Base-by-base conservation (phyloP, 176 grass and related monocot genomes). In the Secale cereale region DNA sequence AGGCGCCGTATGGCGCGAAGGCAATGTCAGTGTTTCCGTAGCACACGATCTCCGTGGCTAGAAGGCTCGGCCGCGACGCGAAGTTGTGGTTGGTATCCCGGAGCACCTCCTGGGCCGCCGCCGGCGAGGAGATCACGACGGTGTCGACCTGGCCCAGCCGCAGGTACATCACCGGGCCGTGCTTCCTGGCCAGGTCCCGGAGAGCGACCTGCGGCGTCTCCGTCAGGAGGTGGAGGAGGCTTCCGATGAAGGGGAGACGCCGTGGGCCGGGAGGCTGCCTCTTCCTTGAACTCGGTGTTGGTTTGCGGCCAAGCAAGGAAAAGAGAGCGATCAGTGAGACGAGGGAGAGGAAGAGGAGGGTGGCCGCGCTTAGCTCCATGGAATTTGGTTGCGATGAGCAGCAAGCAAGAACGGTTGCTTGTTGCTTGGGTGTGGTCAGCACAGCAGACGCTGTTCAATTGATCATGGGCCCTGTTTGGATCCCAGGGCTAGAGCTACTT, bases 1-100 rank as follows among this genome's bases (percentile, higher is more conserved):
- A 52, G 0, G 48, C 48, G 3, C 87, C 81, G 60, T 90, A 87
- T 4, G 91, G 85, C 0, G 86, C 29, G 11, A 80, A 89, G 19
- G 2, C 61, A 4, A 90, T 14, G 67, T 85, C 91, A 5, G 63
- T 19, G 64, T 19, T 54, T 23, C 39, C 78, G 79, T 90, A 52
- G 16, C 48, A 6, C 16, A 52, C 16, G 48, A 19, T 52, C 48
- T 52, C 48, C 48, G 16, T 52, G 85, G 46, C 45, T 7, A 65
- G 25, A 5, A 77, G 4, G 19, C 35, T 40, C 2, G 81, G 85
- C 31, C 91, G 80, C 40, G 41, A 59, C 12, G 70, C 54, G 29
- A 90, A 86, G 50, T 4, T 32, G 9, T 31, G 1, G 72, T 90
- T 85, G 16, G 65, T 59, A 36, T 73, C 82, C 20, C 45, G 83